A percentile compares a stretch with the other conserved stretches of the same genome.
Conservation (phyloP, 371 early-diverging fungal species). For the Apophysomyces variabilis region DNA sequence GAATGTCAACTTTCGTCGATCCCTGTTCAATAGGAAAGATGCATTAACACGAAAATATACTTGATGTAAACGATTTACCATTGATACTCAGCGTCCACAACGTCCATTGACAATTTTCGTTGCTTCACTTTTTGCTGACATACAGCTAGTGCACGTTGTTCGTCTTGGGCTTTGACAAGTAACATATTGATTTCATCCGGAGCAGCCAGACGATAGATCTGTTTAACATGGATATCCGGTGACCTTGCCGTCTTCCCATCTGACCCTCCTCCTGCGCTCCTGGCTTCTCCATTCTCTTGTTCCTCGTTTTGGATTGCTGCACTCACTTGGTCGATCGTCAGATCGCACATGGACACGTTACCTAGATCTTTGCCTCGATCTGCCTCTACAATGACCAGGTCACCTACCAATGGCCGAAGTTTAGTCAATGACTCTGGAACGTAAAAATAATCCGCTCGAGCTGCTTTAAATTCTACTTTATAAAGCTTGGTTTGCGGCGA, state of each 20-base stretch:
- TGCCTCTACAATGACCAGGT: constrained; percentile 93
- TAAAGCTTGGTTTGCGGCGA: constrained; percentile 57
- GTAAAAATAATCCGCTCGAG: constrained; percentile 82
- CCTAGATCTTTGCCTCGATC: constrained; percentile 97
- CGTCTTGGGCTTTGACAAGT: constrained; percentile 81
- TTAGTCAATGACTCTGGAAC: constrained; percentile 43
- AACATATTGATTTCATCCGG: constrained; percentile 76
- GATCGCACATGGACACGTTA: constrained; percentile 71
- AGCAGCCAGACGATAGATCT: constrained; percentile 85
- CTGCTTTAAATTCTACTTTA: constrained; percentile 86
- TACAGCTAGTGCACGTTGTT: constrained; percentile 82
- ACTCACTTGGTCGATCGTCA: constrained; percentile 57
- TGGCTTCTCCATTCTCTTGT: constrained; percentile 23
- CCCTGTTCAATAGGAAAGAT: constrained; percentile 51
- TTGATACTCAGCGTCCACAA: constrained; percentile 97
- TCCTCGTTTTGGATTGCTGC: constrained; percentile 22
- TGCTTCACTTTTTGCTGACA: constrained; percentile 90
- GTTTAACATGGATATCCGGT: constrained; percentile 65
- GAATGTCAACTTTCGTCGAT: constrained; percentile 95
- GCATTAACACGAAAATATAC: too few species aligned
- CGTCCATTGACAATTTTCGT: constrained; percentile 89
- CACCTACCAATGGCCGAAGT: constrained; percentile 63
- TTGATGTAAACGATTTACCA: constrained; percentile 59
- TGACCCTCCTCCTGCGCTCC: constrained; percentile 1
- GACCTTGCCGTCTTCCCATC: too few species aligned